Evolutionary conservation across 2,329 filamentous ascomycete genomes (phyloP).

Genomic region (Diplodia scrobiculata): DNA sequence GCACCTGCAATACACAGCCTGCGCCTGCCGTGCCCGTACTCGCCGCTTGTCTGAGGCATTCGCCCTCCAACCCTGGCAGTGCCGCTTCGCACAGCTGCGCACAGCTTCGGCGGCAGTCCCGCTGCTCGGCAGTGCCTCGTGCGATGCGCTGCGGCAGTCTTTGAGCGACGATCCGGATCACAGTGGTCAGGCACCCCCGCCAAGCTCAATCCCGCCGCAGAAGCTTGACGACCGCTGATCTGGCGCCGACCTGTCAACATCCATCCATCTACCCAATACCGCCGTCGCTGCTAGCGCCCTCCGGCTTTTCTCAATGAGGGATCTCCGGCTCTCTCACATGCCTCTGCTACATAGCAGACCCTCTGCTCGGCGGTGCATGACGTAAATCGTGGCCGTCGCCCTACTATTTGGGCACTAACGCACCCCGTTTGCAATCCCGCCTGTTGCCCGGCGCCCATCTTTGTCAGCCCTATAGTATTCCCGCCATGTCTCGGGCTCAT

Average conservation of each 20-base stretch:
- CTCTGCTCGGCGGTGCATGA: neutral
- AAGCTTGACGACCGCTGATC: slow-evolving; percentile 10
- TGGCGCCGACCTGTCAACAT: slow-evolving; percentile 2
- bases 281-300: slow-evolving; percentile 7
- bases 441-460: neutral
- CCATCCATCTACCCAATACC: neutral
- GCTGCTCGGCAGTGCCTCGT: neutral
- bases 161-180: slow-evolving; percentile 8
- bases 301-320: neutral
- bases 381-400: neutral
- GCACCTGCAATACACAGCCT: neutral
- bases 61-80: too few species aligned
- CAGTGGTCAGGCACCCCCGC: neutral
- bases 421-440: neutral
- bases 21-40: neutral
- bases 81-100: too few species aligned
- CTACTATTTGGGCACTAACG: neutral
- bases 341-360: neutral
- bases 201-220: slow-evolving; percentile 1
- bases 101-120: too few species aligned
- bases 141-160: neutral
- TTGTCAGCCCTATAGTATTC: neutral
- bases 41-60: neutral
- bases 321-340: neutral
- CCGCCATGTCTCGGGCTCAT: neutral